Base-by-base conservation (phyloP, 2,329 filamentous ascomycete genomes). In the Chaetomiaceae sp. region DNA sequence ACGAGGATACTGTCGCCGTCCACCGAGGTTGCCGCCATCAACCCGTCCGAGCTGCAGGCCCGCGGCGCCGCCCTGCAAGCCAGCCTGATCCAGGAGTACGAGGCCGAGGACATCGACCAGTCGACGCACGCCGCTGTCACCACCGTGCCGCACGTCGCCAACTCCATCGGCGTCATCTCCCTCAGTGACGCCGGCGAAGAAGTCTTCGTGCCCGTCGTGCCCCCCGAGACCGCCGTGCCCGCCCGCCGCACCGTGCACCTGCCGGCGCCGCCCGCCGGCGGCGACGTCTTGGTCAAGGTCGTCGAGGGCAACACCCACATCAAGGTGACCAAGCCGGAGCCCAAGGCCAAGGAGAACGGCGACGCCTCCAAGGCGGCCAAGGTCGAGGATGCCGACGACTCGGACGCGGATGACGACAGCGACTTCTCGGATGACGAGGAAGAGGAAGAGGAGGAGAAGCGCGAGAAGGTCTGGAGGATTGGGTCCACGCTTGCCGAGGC, bases 1-100 rank as follows among this genome's bases (percentile, higher is more conserved):
- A 95, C 90, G 51, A 70, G 71, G 38, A 79, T 98, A 59, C 77
- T 91, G 54, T 87, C 93, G 1, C 93, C 91, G 36, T 83, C 89
- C 47, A 95, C 90, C 45, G 80, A 74, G 56, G 60, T 84, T 32
- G 75, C 74, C 20, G 86, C 91, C 53, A 82, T 97, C 71, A 97
- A 97, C 78, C 93, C 93, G 54, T 93, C 88, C 3, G 91, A 97
- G 72, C 78, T 96, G 46, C 75, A 84, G 60, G 86, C 87, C 53
- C 83, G 93, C 54, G 93, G 93, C 62, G 93, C 93, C 51, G 91
- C 93, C 26, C 88, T 98, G 59, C 93, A 98, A 71, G 93, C 93
- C 30, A 94, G 84, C 50, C 74, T 98, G 54, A 88, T 98, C 66
- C 83, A 90, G 67, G 91, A 95, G 68, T 98, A 95, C 68, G 93